Evolutionary conservation across 257 asterid genomes (phyloP).

Genomic region (Solanum okadae): DNA sequence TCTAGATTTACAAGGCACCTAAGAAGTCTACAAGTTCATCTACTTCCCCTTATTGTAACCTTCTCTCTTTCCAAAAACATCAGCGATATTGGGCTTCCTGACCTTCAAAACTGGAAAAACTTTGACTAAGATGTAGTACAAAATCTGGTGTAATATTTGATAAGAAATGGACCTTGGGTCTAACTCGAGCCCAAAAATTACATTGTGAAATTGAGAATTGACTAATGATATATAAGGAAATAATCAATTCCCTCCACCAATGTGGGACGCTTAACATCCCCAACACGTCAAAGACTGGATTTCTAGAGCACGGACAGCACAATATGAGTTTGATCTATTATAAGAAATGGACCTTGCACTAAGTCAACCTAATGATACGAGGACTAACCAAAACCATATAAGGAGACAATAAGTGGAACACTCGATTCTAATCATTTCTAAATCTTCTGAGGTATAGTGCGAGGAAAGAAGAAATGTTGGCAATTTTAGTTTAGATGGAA

Average conservation of each 20-base stretch:
- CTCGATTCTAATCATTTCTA: background rate
- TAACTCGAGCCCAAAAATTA: background rate
- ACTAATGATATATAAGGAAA: background rate
- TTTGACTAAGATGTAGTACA: background rate
- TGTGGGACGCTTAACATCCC: background rate
- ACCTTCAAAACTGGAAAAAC: background rate
- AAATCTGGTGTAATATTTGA: background rate
- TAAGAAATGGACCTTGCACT: background rate
- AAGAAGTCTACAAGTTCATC: background rate
- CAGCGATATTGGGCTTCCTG: background rate
- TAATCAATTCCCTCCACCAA: background rate
- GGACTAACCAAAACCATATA: background rate
- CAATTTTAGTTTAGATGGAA: background rate
- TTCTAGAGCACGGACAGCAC: background rate
- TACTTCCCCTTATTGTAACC: background rate
- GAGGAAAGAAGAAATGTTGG: background rate
- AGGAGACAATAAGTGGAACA: background rate
- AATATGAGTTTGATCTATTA: background rate
- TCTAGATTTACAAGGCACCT: background rate
- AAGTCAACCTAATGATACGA: background rate
- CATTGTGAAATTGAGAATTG: background rate
- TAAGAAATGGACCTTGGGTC: background rate
- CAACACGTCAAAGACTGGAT: background rate
- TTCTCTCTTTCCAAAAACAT: background rate
- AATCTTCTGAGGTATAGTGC: background rate